Conservation (phyloP, 176 grass and related monocot species). For the Microstegium vimineum region DNA sequence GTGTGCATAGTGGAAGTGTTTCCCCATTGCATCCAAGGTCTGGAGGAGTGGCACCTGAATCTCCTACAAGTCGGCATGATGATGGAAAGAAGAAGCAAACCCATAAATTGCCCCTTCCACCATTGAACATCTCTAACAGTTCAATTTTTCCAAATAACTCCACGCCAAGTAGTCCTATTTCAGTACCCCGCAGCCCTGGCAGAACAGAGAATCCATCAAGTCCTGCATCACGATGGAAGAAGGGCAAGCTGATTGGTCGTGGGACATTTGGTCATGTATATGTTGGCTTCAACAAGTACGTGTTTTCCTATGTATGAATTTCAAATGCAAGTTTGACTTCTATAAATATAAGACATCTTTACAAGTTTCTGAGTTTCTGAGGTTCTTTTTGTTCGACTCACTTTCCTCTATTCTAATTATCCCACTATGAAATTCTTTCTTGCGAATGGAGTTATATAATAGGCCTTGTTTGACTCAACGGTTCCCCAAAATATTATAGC, state of each 20-base stretch:
- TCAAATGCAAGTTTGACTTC: neutral
- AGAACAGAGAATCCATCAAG: slow-evolving; percentile 75
- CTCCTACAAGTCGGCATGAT: slow-evolving; percentile 61
- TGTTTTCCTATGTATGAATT: slow-evolving; percentile 14
- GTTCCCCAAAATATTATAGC: neutral
- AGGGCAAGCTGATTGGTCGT: slow-evolving; percentile 87
- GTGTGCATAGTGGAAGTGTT: slow-evolving; percentile 91
- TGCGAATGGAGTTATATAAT: neutral
- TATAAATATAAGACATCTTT: neutral
- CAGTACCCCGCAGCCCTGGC: slow-evolving; percentile 74
- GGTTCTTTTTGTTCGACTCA: neutral
- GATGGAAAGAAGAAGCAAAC: slow-evolving; percentile 88
- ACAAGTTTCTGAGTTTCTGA: slow-evolving; percentile 16
- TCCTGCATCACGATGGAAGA: slow-evolving; percentile 93
- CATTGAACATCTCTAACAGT: slow-evolving; percentile 70
- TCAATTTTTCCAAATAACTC: slow-evolving; percentile 79
- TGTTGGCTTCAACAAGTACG: slow-evolving; percentile 97
- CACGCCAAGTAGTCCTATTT: slow-evolving; percentile 57
- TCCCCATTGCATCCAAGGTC: slow-evolving; percentile 91
- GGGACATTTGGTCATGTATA: slow-evolving; percentile 98
- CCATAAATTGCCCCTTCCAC: slow-evolving; percentile 88
- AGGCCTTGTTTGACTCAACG: neutral
- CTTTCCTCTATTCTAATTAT: slow-evolving; percentile 15
- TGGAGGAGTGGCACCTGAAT: slow-evolving; percentile 88
- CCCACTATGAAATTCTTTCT: neutral